Evolutionary conservation across 768 basidiomycete species (phyloP), one percentile per base, ranked within the genome.

Genomic region (Amanita phalloides): DNA sequence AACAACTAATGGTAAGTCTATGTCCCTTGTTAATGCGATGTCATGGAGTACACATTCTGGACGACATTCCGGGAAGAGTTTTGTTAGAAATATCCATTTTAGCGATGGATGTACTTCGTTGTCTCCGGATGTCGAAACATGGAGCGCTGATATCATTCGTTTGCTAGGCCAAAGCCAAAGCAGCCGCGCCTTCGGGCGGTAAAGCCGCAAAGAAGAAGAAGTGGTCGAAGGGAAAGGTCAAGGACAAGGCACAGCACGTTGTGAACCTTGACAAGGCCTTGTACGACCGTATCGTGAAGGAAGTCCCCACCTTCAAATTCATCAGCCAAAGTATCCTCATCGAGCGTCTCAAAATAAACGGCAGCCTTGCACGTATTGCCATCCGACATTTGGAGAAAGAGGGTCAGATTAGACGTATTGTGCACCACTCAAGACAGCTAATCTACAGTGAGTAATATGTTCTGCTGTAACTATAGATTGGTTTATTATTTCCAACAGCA

Each of bases 191-290:
- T 54, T 72, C 82, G 46, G 71, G 79, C 58, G 84, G 88, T 66
- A 92, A 92, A 70, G 73, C 86, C 64, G 90, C 89, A 57, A 97
- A 97, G 82, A 98, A 98, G 82, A 98, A 98, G 90, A 98, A 98
- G 82, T 97, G 94, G 94, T 96, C 91, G 62, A 98, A 98, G 81
- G 96, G 96, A 68, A 98, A 98, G 76, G 96, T 99, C 71, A 99
- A 99, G 86, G 96, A 99, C 77, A 99, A 98, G 85, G 91, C 95
- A 64, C 84, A 90, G 66, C 94, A 98, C 81, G 80, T 90, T 62
- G 93, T 97, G 70, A 76, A 84, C 60, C 84, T 95, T 64, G 95
- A 98, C 79, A 95, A 97, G 78, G 59, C 83, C 51, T 88, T 86
- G 61, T 95, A 71, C 71, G 90, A 93, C 74, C 88, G 90, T 64